A percentile compares a stretch with the other conserved stretches of the same genome.
Conservation (phyloP, 352 stramenopile species). For the Detonula confervacea region DNA sequence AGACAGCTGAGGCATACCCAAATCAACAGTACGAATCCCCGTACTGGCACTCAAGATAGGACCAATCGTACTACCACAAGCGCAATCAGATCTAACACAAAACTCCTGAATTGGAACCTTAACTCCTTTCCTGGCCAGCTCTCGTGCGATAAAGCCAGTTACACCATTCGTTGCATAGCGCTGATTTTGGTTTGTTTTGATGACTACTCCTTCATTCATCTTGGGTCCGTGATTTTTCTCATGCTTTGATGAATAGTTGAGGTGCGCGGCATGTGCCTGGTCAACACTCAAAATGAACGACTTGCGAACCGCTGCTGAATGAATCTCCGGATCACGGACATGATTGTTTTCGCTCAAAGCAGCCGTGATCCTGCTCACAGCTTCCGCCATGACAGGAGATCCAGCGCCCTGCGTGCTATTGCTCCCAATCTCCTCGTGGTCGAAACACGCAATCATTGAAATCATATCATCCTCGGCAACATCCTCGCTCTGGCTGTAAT, state of each 20-base stretch:
- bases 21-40: slow-evolving; percentile 94
- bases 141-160: slow-evolving; percentile 92
- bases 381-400: slow-evolving; percentile 83
- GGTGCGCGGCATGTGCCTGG: slow-evolving; percentile 99
- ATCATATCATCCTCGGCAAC: slow-evolving; percentile 61
- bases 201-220: slow-evolving; percentile 93
- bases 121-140: slow-evolving; percentile 87
- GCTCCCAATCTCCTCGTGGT: slow-evolving; percentile 90
- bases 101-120: slow-evolving; percentile 92
- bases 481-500: slow-evolving; percentile 41
- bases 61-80: slow-evolving; percentile 94
- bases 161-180: slow-evolving; percentile 92
- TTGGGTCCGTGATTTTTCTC: slow-evolving; percentile 91
- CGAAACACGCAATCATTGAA: slow-evolving; percentile 85
- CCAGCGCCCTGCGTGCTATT: slow-evolving; percentile 71
- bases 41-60: slow-evolving; percentile 91
- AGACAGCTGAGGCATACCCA: slow-evolving; percentile 93
- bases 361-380: slow-evolving; percentile 76
- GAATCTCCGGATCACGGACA: slow-evolving; percentile 53
- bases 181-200: slow-evolving; percentile 97
- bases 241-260: slow-evolving; percentile 96
- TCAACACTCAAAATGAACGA: slow-evolving; percentile 92
- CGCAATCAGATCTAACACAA: slow-evolving; percentile 94
- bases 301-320: slow-evolving; percentile 59
- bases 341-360: slow-evolving; percentile 60